Base-by-base conservation (phyloP, 1,139 yeast genomes). In the Suhomyces kunorum region DNA sequence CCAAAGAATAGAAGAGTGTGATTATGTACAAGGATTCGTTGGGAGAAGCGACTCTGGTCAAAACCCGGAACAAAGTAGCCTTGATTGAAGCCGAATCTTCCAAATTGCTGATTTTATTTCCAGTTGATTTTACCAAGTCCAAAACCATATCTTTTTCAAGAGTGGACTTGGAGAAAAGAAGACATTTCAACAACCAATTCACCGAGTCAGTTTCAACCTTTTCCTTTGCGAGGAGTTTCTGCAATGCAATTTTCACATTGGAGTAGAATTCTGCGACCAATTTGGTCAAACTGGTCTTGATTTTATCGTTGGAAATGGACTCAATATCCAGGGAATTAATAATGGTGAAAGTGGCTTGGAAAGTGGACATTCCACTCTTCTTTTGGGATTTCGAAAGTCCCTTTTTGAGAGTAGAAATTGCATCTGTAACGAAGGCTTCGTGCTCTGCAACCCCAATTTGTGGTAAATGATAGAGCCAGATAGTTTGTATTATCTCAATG, bases 401-500 rank as follows among this genome's bases (percentile, higher is more conserved):
- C 12, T 37, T 25, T 12, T 34, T 22, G 16, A 56, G 43, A 5
- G 28, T 19, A 1, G 48, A 35, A 4, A 65, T 33, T 0, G 60
- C 33, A 0, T 40, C 28, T 1, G 34, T 28, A 6, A 59, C 38
- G 39, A 54, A 61, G 8, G 43, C 22, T 17, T 50, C 43, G 25
- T 58, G 28, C 2, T 41, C 44, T 17, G 56, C 55, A 26, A 55
- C 61, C 11, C 35, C 36, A 9, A 54, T 39, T 41, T 65, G 68
- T 15, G 50, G 48, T 13, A 58, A 27, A 38, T 68, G 61, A 33
- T 59, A 57, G 9, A 11, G 26, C 74, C 75, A 71, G 2, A 71
- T 46, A 0, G 44, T 39, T 8, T 51, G 41, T 25, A 63, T 56
- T 6, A 71, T 49, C 0, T 50, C 47, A 34, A 42, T 36, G 1